Conservation (phyloP, 345 rosid species). For the Aurinia saxatilis region DNA sequence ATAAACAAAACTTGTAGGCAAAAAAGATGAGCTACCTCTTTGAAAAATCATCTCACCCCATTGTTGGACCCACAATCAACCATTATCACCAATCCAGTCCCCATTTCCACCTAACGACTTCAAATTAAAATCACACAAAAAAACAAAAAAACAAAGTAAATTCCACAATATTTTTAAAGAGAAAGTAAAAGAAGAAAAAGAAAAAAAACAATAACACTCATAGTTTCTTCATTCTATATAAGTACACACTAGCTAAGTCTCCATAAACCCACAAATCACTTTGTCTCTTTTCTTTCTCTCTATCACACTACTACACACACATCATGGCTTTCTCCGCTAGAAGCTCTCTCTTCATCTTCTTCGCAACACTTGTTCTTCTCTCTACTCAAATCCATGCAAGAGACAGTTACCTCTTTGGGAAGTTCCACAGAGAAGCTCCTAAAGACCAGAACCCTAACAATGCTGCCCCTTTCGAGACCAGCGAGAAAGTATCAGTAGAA, state of each 20-base stretch:
- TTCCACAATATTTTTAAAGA: slow-evolving; percentile 15
- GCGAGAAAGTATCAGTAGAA: slow-evolving; percentile 20
- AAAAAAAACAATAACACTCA: background rate
- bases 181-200: slow-evolving; percentile 3
- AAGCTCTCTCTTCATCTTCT: slow-evolving; percentile 20
- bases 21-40: slow-evolving; percentile 28
- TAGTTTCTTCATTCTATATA: slow-evolving; percentile 9
- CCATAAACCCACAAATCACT: slow-evolving; percentile 8
- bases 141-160: background rate
- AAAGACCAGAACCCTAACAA: slow-evolving; percentile 20
- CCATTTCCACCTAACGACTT: slow-evolving; percentile 29
- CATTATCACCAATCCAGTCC: slow-evolving; percentile 29
- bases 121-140: slow-evolving; percentile 15
- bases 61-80: slow-evolving; percentile 30
- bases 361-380: slow-evolving; percentile 22
- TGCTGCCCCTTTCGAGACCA: slow-evolving; percentile 22
- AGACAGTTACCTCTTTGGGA: slow-evolving; percentile 38
- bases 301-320: background rate
- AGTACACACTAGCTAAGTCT: slow-evolving; percentile 12
- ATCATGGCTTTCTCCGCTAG: slow-evolving; percentile 34
- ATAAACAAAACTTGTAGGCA: slow-evolving; percentile 15
- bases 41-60: slow-evolving; percentile 23
- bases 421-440: slow-evolving; percentile 23
- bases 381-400: slow-evolving; percentile 33
- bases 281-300: slow-evolving; percentile 15